Evolutionary conservation across 208 protist genomes (phyloP).

Genomic region (Wallacemonas sp.): DNA sequence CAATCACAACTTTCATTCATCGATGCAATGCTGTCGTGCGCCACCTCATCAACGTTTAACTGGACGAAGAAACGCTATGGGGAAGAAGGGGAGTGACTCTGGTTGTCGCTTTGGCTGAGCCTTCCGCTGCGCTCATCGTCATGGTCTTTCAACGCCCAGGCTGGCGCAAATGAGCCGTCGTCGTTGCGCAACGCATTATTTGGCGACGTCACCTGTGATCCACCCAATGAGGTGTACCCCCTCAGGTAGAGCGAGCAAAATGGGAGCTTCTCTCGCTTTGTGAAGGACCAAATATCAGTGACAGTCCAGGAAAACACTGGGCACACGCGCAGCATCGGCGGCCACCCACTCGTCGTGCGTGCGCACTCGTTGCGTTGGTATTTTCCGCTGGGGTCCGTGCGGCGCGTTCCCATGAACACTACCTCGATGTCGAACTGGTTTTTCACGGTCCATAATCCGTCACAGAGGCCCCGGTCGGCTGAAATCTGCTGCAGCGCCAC

Average conservation of each 20-base stretch:
- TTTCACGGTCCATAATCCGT: conserved; percentile 55
- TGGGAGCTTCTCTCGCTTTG: conserved; percentile 46
- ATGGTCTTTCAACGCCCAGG: conserved; percentile 53
- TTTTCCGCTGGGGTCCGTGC: conserved; percentile 64
- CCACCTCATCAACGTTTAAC: too few relatives aligned
- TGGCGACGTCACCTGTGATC: conserved; percentile 35
- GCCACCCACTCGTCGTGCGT: conserved; percentile 81
- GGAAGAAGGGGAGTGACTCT: not conserved
- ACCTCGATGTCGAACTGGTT: conserved; percentile 46
- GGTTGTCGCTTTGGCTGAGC: not conserved
- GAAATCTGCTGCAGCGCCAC: conserved; percentile 34
- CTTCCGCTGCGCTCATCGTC: conserved; percentile 45
- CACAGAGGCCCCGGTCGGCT: conserved; percentile 38
- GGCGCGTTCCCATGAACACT: conserved; percentile 88
- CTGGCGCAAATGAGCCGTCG: conserved; percentile 71
- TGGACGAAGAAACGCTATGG: too few relatives aligned
- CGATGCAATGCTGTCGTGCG: too few relatives aligned
- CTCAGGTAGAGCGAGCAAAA: conserved; percentile 84
- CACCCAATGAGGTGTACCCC: conserved; percentile 91
- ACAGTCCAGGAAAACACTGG: conserved; percentile 88
- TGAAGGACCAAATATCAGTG: conserved; percentile 84
- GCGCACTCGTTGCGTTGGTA: conserved; percentile 60
- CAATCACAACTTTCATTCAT: too few relatives aligned
- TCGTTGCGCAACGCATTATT: conserved; percentile 53
- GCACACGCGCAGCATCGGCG: conserved; percentile 81